A percentile compares a stretch with the other conserved stretches of the same genome.
Conservation (phyloP, 2,329 filamentous ascomycete genomes). For the Zarea fungicola region DNA sequence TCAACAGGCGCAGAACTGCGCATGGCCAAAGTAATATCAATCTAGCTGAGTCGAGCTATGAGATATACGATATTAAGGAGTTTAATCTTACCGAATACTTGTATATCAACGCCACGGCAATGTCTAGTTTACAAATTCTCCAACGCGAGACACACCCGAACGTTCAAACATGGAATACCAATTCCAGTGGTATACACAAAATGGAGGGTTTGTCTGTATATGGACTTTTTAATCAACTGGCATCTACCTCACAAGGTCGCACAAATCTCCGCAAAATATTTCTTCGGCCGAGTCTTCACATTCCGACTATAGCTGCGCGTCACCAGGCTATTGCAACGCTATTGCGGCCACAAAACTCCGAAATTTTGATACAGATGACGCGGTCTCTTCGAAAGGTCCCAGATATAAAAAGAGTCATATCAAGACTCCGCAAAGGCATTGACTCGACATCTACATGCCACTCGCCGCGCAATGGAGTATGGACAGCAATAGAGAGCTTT, state of each 20-base stretch:
- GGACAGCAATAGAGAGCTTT: constrained; percentile 69
- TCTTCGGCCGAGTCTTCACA: constrained; percentile 67
- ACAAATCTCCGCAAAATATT: constrained; percentile 71
- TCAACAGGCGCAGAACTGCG: constrained; percentile 57
- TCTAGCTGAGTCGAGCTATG: constrained; percentile 45
- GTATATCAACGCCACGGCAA: constrained; percentile 76
- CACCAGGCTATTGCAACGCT: constrained; percentile 66
- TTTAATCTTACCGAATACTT: constrained; percentile 63
- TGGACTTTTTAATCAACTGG: constrained; percentile 71
- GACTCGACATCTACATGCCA: constrained; percentile 43
- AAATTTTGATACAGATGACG: constrained; percentile 48
- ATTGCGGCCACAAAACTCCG: constrained; percentile 60
- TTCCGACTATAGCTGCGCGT: constrained; percentile 63
- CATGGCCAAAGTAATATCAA: constrained; percentile 58
- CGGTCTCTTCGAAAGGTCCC: constrained; percentile 65
- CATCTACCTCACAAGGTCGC: constrained; percentile 75
- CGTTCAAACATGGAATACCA: constrained; percentile 64
- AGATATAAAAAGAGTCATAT: constrained; percentile 65
- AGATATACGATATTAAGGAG: constrained; percentile 63
- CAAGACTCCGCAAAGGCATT: constrained; percentile 73
- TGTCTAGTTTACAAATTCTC: constrained; percentile 79
- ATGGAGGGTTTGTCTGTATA: constrained; percentile 84
- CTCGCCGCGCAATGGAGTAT: constrained; percentile 61
- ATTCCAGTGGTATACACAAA: constrained; percentile 19
- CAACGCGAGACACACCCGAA: constrained; percentile 79